Evolutionary conservation across 352 stramenopile genomes (phyloP).

Genomic region (Globisporangium nagaii): DNA sequence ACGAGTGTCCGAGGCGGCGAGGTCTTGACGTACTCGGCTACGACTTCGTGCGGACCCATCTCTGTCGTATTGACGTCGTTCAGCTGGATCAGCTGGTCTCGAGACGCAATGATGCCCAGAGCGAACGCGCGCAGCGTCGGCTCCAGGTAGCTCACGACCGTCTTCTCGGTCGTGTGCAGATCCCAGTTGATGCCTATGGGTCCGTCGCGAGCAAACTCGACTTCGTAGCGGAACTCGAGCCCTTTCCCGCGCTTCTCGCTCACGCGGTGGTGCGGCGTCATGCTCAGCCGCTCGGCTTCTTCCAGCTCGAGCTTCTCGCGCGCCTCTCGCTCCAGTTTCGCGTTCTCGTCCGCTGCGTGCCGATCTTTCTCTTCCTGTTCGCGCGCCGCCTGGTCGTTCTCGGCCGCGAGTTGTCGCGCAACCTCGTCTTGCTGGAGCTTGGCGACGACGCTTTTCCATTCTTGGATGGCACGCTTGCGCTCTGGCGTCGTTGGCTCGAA

Average conservation of each 20-base stretch:
- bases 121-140: slow-evolving; percentile 36
- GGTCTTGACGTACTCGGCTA: slow-evolving; percentile 40
- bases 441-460: slow-evolving; percentile 25
- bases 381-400: slow-evolving; percentile 23
- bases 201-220: slow-evolving; percentile 42
- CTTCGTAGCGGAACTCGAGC: slow-evolving; percentile 63
- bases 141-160: slow-evolving; percentile 58
- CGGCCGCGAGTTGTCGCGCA: slow-evolving; percentile 23
- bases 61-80: slow-evolving; percentile 60
- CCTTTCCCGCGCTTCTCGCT: slow-evolving; percentile 32
- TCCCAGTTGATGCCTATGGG: slow-evolving; percentile 75
- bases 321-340: slow-evolving; percentile 21
- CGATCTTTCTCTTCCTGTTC: slow-evolving; percentile 33
- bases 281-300: slow-evolving; percentile 41
- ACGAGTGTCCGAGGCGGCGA: slow-evolving; percentile 43
- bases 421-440: slow-evolving; percentile 23
- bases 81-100: slow-evolving; percentile 55
- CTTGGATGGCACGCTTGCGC: slow-evolving; percentile 23
- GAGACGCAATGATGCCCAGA: slow-evolving; percentile 41
- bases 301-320: slow-evolving; percentile 30
- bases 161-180: slow-evolving; percentile 36
- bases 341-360: slow-evolving; percentile 24
- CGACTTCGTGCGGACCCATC: slow-evolving; percentile 47
- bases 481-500: slow-evolving; percentile 35
- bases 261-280: slow-evolving; percentile 45